Percentiles rank a stretch among this genome's conserved stretches.
Conservation (phyloP, 2,329 filamentous ascomycete genomes). For the Phialophora macrospora region DNA sequence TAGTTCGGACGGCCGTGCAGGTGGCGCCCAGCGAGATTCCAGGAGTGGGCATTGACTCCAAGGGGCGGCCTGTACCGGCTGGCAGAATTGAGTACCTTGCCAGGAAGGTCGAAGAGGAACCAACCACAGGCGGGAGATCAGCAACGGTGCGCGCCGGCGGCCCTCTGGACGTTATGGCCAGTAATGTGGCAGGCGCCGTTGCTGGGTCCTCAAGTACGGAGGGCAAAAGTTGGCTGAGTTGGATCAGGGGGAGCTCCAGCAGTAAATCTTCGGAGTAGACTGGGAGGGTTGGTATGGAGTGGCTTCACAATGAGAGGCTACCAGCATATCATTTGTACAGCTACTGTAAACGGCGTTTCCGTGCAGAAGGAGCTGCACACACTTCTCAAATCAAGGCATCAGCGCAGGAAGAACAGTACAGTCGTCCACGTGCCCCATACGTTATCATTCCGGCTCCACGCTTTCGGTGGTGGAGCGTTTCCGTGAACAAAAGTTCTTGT, state of each 20-base stretch:
- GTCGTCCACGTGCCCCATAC: not conserved
- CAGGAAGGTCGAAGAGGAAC: slow-evolving; percentile 20
- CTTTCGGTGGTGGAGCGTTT: not conserved
- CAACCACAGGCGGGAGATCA: slow-evolving; percentile 18
- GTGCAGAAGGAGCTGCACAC: not conserved
- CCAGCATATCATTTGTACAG: slow-evolving; percentile 19
- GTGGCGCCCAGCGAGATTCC: slow-evolving; percentile 27
- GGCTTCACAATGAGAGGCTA: not conserved
- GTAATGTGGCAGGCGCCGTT: slow-evolving; percentile 30
- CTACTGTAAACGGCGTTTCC: slow-evolving; percentile 2
- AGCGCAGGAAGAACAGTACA: not conserved
- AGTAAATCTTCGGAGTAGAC: slow-evolving; percentile 1
- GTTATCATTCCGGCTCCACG: not conserved
- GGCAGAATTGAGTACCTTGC: slow-evolving; percentile 34
- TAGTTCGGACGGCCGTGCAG: slow-evolving; percentile 7
- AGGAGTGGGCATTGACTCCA: slow-evolving; percentile 39
- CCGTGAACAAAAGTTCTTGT: not conserved
- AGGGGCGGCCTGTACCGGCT: slow-evolving; percentile 38
- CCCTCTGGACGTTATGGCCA: slow-evolving; percentile 34
- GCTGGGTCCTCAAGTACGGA: slow-evolving; percentile 18
- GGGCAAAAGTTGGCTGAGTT: slow-evolving; percentile 30
- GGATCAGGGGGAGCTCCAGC: slow-evolving; percentile 27
- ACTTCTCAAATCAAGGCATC: not conserved
- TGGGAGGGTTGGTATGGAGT: not conserved
- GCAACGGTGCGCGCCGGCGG: slow-evolving; percentile 27